Evolutionary conservation across 306 rosid species (phyloP).

Genomic region (Castanea sativa): DNA sequence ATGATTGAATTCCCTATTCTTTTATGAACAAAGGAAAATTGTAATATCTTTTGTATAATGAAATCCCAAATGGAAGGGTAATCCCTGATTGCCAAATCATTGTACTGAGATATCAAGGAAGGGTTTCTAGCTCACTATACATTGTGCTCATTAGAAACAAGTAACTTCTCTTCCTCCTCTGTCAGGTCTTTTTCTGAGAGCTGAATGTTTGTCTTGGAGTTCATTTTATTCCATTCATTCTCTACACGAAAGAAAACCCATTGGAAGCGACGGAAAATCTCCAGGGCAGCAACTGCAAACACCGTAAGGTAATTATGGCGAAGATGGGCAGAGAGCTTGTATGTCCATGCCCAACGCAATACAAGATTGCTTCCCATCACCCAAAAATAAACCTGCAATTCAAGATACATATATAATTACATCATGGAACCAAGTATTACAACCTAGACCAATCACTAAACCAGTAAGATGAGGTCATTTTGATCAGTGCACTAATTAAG

Average conservation of each 20-base stretch:
- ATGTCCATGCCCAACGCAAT: conserved; percentile 98
- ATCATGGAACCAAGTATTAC: not conserved
- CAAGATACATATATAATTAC: conserved; percentile 5
- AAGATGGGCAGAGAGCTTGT: conserved; percentile 97
- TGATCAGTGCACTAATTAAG: not conserved
- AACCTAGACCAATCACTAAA: not conserved
- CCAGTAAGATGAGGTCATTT: not conserved
- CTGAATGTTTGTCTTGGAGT: conserved; percentile 60
- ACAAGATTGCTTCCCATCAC: conserved; percentile 89
- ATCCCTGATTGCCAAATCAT: conserved; percentile 11
- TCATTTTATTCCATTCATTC: conserved; percentile 87
- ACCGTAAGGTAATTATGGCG: conserved; percentile 94
- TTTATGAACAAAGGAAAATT: conserved; percentile 19
- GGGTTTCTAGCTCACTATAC: conserved; percentile 44
- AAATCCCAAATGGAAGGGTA: not conserved
- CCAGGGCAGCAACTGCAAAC: conserved; percentile 74
- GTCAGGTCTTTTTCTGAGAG: conserved; percentile 54
- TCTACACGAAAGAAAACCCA: conserved; percentile 98
- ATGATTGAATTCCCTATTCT: not conserved
- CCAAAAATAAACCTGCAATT: conserved; percentile 85
- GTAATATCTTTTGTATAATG: conserved; percentile 6
- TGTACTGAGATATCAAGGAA: conserved; percentile 8
- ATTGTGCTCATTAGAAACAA: conserved; percentile 50
- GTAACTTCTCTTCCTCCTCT: conserved; percentile 67
- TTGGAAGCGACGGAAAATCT: conserved; percentile 96